Evolutionary conservation across 257 asterid species (phyloP), one percentile per base, ranked within the genome.

Genomic region (Eustoma russellianum): DNA sequence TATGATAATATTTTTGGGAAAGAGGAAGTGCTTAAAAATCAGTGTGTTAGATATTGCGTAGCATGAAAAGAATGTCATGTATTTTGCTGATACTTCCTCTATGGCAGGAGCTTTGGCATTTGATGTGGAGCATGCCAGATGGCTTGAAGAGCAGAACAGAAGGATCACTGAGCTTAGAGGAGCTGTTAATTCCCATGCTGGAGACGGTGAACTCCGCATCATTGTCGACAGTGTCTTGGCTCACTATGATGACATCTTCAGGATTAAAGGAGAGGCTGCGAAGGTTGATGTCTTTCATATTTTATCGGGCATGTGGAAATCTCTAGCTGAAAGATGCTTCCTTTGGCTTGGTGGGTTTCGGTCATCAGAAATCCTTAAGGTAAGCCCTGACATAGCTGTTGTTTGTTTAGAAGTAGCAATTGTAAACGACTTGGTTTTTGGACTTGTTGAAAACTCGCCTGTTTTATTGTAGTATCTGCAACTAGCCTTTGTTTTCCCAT

Each of bases 311-410:
- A 90, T 86, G 96, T 90, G 98, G 98, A 83, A 81, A 66, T 86
- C 98, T 13, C 96, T 96, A 30, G 95, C 98, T 34, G 98, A 90
- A 66, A 76, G 98, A 64, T 90, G 98, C 72, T 90, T 90, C 69
- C 78, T 86, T 53, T 86, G 98, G 98, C 94, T 90, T 18, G 98
- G 98, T 63, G 96, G 98, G 48, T 90, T 86, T 74, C 97, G 97
- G 57, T 76, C 96, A 13, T 90, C 98, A 44, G 98, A 90, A 73
- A 88, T 90, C 52, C 94, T 90, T 33, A 90, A 84, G 89, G 98
- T 76, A 62, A 62, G 69, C 30, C 30, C 30, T 2, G 30, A 24
- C 30, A 24, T 24, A 2, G 30, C 30, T 24, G 3, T 24, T 24
- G n/a, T 24, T 24, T 24, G 30, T 24, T 24, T 24, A 24, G 30